Conservation (phyloP, 2,329 filamentous ascomycete species). For the Fusarium agapanthi region DNA sequence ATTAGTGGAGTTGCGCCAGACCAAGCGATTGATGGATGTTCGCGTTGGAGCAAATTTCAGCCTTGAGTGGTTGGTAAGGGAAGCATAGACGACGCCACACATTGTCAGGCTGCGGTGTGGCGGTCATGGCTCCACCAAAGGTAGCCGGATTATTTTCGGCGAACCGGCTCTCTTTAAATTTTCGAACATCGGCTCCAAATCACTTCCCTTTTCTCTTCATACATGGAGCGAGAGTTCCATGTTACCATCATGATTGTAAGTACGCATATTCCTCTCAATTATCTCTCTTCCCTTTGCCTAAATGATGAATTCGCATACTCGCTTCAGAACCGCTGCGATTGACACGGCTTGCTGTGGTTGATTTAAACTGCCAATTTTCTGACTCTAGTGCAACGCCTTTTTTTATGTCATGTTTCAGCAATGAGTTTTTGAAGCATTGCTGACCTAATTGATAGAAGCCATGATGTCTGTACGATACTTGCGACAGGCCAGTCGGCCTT, state of each 20-base stretch:
- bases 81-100: conserved; percentile 12
- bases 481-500: conserved; percentile 47
- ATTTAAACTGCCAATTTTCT: conserved; percentile 54
- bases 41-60: conserved; percentile 49
- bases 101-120: conserved; percentile 27
- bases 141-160: conserved; percentile 36
- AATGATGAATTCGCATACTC: conserved; percentile 56
- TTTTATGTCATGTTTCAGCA: conserved; percentile 6
- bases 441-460: conserved; percentile 40
- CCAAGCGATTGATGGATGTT: conserved; percentile 27
- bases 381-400: conserved; percentile 38
- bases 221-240: conserved; percentile 46
- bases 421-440: conserved; percentile 14
- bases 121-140: neutral
- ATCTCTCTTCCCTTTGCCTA: neutral
- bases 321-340: conserved; percentile 63
- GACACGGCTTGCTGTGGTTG: conserved; percentile 56
- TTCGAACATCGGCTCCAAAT: conserved; percentile 13
- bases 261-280: conserved; percentile 10
- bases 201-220: conserved; percentile 25
- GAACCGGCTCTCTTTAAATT: conserved; percentile 28
- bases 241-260: conserved; percentile 52
- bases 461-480: conserved; percentile 52
- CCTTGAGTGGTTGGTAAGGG: conserved; percentile 41
- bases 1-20: conserved; percentile 41